Conservation (phyloP, 2,329 filamentous ascomycete species). For the Nigrospora osmanthi region DNA sequence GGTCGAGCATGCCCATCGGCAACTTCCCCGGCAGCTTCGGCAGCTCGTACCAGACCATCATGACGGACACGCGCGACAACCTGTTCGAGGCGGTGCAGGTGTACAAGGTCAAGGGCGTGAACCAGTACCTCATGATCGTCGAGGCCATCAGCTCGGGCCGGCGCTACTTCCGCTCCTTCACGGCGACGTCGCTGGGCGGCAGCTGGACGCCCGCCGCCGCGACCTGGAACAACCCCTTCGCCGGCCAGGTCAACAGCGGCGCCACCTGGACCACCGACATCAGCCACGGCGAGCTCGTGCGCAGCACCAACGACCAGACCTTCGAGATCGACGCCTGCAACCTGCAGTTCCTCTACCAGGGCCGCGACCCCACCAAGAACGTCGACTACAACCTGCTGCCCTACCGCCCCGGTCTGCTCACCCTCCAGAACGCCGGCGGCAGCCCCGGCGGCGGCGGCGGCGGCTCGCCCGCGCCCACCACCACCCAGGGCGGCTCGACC, state of each 20-base stretch:
- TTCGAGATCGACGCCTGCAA: slow-evolving; percentile 57
- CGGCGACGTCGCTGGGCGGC: slow-evolving; percentile 46
- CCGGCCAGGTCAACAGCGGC: slow-evolving; percentile 58
- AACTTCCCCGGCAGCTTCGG: slow-evolving; percentile 57
- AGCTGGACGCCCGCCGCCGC: slow-evolving; percentile 50
- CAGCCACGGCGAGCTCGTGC: slow-evolving; percentile 55
- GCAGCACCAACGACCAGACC: slow-evolving; percentile 51
- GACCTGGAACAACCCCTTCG: slow-evolving; percentile 51
- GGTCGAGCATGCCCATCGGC: slow-evolving; percentile 52
- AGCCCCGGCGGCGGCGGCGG: not conserved
- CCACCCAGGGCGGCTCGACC: too few relatives aligned
- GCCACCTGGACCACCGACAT: slow-evolving; percentile 61
- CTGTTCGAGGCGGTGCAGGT: slow-evolving; percentile 62
- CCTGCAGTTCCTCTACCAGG: slow-evolving; percentile 58
- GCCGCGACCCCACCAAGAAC: slow-evolving; percentile 31
- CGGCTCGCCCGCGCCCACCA: too few relatives aligned
- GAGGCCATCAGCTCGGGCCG: slow-evolving; percentile 50
- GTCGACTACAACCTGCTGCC: slow-evolving; percentile 43
- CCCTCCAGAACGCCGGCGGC: slow-evolving; percentile 19
- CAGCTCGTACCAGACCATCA: slow-evolving; percentile 34
- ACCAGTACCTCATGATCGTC: slow-evolving; percentile 60
- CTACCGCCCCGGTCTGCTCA: slow-evolving; percentile 48
- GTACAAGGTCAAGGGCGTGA: slow-evolving; percentile 48
- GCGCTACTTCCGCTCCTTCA: slow-evolving; percentile 61
- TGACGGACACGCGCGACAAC: slow-evolving; percentile 46